Base-by-base conservation (phyloP, 192 early-diverging fungal genomes). In the Coemansia sp. region DNA sequence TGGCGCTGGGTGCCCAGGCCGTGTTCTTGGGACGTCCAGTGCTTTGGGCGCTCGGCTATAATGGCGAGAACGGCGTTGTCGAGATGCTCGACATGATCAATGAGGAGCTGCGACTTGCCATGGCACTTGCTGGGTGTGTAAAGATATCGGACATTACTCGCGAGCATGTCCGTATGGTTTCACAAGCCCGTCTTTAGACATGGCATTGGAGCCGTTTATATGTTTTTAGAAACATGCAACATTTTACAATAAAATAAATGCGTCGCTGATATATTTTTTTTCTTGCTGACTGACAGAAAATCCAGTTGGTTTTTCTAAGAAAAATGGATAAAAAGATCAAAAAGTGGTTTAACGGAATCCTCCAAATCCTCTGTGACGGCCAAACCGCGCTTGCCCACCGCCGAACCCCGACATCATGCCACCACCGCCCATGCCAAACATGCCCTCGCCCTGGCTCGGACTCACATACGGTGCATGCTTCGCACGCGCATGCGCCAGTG, bases 1-100 rank as follows among this genome's bases (percentile, higher is more conserved):
- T 99, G 57, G 95, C 95, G 2, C 71, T 99, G 5, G 95, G 97
- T 30, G 97, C 97, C 0, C 84, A 81, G 44, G 95, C 88, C 21
- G 84, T 84, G 28, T 86, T 86, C 40, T 25, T 84, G 31, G 84
- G 84, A 7, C 70, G 81, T 2, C 82, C 82, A 0, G 77, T 71
- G 1, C 62, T 67, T 84, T 96, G 62, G 95, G 95, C 53, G 65
- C 93, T 72, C 87, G 89, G 10, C 69, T 92, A 63, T 86, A 89
- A 93, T 71, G 95, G 97, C 11, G 88, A 93, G 32, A 69, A 73
- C 9, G 97, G 94, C 35, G 97, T 97, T n/a, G 85, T 91, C 23
- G 64, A 84, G 28, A 80, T 89, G 54, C 63, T 98, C 12, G 83
- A 89, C 43, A 70, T 95, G 51, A 82, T 95, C 54, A 83, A 87